These are phyloP conservation scores for Debaryomyces coudertii DNA, from an alignment of 1,139 yeast genomes.

Conservation along the genomic window DNA sequence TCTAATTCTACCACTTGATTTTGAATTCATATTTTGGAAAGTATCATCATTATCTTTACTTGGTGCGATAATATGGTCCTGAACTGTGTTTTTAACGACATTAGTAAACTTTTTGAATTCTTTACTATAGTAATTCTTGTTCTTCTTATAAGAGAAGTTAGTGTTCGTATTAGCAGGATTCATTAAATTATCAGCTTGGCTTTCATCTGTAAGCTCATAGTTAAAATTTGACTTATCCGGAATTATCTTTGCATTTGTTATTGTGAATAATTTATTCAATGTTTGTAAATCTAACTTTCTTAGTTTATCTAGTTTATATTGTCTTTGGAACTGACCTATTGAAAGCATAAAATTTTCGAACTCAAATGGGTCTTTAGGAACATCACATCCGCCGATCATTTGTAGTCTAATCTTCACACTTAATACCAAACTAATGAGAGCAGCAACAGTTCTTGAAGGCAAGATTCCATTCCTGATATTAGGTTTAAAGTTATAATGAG, in stretches of 20 bases:
- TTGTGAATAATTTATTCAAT: constrained; percentile 57
- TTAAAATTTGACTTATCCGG: constrained; percentile 26
- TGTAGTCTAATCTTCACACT: constrained; percentile 67
- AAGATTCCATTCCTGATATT: constrained; percentile 52
- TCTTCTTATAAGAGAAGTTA: constrained; percentile 20
- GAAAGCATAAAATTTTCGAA: constrained; percentile 64
- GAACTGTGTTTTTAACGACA: constrained; percentile 74
- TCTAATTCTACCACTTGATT: constrained; percentile 35
- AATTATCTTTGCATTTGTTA: constrained; percentile 54
- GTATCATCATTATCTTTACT: constrained; percentile 33
- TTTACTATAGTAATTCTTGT: constrained; percentile 39
- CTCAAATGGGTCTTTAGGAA: constrained; percentile 88
- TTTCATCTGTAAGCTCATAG: constrained; percentile 4
- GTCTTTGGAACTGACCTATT: constrained; percentile 63
- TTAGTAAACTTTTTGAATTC: constrained; percentile 66
- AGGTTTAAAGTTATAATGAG: constrained; percentile 56
- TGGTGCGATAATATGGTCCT: constrained; percentile 52
- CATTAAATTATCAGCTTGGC: background rate
- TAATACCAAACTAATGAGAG: constrained; percentile 63
- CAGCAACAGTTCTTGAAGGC: constrained; percentile 68
- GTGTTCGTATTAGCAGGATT: background rate
- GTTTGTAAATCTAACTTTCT: constrained; percentile 67
- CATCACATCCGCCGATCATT: constrained; percentile 71
- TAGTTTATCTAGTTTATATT: constrained; percentile 59
- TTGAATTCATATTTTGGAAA: constrained; percentile 18